Evolutionary conservation across 805 yeast species (phyloP).

Genomic region (Metschnikowia gelsemii): DNA sequence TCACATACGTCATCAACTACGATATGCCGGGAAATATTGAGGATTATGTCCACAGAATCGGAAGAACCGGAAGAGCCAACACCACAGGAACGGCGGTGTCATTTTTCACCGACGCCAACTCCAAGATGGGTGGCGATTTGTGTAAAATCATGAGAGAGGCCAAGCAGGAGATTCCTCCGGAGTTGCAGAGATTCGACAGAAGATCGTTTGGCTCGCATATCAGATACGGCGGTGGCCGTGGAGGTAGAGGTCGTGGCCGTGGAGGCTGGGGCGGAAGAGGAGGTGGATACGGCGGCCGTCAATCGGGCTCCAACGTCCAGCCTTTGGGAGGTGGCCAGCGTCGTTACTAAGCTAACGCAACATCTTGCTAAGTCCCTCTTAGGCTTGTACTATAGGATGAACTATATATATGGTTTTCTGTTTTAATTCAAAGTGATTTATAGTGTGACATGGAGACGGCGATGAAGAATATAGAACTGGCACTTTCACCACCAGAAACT

Average conservation of each 20-base stretch:
- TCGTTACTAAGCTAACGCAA: too few relatives aligned
- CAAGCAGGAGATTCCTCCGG: conserved; percentile 83
- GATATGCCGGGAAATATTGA: conserved; percentile 98
- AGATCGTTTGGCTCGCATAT: conserved; percentile 64
- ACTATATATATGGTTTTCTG: background rate
- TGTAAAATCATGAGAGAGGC: conserved; percentile 93
- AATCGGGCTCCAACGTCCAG: conserved; percentile 50
- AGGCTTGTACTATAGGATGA: background rate
- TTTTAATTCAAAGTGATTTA: conserved; percentile 1
- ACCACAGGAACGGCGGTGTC: conserved; percentile 93
- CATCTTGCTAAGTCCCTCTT: conserved; percentile 20
- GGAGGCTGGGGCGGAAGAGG: conserved; percentile 33
- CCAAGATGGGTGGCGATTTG: conserved; percentile 86
- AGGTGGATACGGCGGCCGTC: conserved; percentile 45
- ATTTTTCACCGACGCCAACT: conserved; percentile 84
- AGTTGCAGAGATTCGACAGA: conserved; percentile 63
- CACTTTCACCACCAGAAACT: too few relatives aligned
- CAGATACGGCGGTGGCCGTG: conserved; percentile 50
- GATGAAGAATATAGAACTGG: too few relatives aligned
- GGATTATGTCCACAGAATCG: conserved; percentile 98
- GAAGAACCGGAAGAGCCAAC: conserved; percentile 99
- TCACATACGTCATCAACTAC: conserved; percentile 86
- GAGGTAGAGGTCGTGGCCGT: conserved; percentile 45
- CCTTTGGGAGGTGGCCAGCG: conserved; percentile 50
- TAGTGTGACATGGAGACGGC: too few relatives aligned